Percentiles rank a stretch among this genome's conserved stretches.
These are phyloP conservation scores for Clitoria ternatea DNA, from an alignment of 306 rosid genomes.

Conservation along the genomic window DNA sequence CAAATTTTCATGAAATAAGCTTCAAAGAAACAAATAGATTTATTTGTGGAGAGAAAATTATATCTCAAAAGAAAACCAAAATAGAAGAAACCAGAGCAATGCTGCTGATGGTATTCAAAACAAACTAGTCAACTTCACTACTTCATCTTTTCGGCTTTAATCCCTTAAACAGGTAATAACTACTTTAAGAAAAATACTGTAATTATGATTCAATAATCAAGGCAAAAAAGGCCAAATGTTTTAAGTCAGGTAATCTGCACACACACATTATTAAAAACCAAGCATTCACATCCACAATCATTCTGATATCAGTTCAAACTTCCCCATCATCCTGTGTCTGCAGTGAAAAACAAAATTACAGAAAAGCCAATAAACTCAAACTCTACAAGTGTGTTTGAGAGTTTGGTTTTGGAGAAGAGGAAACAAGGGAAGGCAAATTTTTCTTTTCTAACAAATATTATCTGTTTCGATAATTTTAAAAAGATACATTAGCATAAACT, in stretches of 20 bases:
- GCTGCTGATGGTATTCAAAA: background rate
- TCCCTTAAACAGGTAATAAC: background rate
- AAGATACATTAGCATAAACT: no score
- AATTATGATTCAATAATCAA: background rate
- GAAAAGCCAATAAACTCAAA: slow-evolving; percentile 1
- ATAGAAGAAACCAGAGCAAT: background rate
- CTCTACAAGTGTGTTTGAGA: no score
- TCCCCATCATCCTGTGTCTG: background rate
- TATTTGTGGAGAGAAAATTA: background rate
- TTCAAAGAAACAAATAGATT: background rate
- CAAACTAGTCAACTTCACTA: background rate
- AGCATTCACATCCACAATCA: background rate
- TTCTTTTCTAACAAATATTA: no score
- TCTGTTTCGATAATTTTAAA: no score
- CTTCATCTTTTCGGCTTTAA: background rate
- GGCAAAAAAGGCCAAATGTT: background rate
- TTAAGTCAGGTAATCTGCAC: background rate
- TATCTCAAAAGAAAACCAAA: background rate
- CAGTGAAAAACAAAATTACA: background rate
- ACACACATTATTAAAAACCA: background rate
- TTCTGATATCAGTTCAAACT: background rate
- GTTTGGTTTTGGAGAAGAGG: no score
- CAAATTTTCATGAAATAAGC: background rate
- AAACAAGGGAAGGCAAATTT: no score
- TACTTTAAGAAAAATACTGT: background rate